Base-by-base conservation (phyloP, 2,329 filamentous ascomycete species). In the Orbilia ellipsospora region DNA sequence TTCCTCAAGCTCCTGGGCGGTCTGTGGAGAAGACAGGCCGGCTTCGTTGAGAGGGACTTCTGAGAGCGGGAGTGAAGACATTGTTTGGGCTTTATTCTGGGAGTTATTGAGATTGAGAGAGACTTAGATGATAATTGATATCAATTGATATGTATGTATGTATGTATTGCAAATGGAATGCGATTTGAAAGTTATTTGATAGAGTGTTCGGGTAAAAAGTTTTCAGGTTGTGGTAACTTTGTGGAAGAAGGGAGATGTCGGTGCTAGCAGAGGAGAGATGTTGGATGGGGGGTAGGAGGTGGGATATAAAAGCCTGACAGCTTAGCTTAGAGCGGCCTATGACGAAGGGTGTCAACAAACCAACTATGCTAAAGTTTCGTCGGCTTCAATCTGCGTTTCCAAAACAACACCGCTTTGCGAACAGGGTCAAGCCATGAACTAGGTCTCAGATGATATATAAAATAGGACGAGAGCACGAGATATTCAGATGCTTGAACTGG, bases 301-400 rank as follows among this genome's bases (percentile, higher is more conserved):
- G 18, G 42, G 44, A 57, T 68, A 68, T 68, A 66, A 56, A 66
- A 61, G 69, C 54, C 26, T 10, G 26, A 8, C 23, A 42, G 5
- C 40, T 50, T 23, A 56, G n/a, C 44, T 23, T 8, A 42, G 36
- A 6, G 31, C 10, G 10, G 4, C 31, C 16, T 42, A 72, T 51
- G 54, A 44, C 60, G 40, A 40, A 8, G 48, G n/a, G 31, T 74
- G 70, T 74, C 70, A 74, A 74, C 70, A 74, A 74, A 68, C 57
- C 28, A 56, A 61, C 50, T 7, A n/a, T n/a, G 20, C n/a, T 8
- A 16, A 26, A 42, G 31, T 5, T 48, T 23, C 26, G 48, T 23
- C 10, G 12, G 36, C 8, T 7, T 42, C 55, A 68, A 68, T 68
- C 26, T 64, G 48, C 70, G 70, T 74, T 74, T 74, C 70, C 70